phyloP scores from a whole-genome alignment of 2,329 filamentous ascomycete species.

The Didymella segeticola region DNA sequence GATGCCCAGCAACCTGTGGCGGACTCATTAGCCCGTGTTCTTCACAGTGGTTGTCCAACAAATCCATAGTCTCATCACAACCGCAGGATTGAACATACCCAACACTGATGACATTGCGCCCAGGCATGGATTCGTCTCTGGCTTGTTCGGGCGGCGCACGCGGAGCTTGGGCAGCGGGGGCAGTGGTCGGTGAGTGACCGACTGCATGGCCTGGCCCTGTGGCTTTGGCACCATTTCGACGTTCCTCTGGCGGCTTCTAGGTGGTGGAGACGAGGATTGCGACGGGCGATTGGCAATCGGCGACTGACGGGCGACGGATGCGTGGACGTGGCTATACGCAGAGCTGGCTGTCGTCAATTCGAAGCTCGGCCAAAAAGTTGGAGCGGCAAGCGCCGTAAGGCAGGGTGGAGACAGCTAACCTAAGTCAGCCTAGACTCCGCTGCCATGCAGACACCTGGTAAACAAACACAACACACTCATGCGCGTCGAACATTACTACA shows the following conservation, averaged over 20 bases:
- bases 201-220: constrained; percentile 40
- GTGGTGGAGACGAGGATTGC: constrained; percentile 4
- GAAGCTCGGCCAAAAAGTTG: constrained; percentile 18
- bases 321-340: background rate
- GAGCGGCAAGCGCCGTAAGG: constrained; percentile 13
- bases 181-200: constrained; percentile 56
- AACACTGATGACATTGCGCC: constrained; percentile 71
- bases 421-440: too few relatives aligned
- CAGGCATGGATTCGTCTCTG: constrained; percentile 69
- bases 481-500: constrained; percentile 13
- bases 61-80: background rate
- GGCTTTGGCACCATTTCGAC: constrained; percentile 47
- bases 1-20: constrained; percentile 81
- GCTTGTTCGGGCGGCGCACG: constrained; percentile 68
- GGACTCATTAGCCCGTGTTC: constrained; percentile 25
- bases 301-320: background rate
- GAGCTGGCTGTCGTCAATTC: constrained; percentile 4
- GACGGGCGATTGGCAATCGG: background rate
- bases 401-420: too few relatives aligned
- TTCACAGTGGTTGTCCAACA: background rate
- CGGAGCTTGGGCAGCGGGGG: constrained; percentile 69
- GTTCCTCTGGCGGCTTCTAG: constrained; percentile 5
- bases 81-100: constrained; percentile 55
- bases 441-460: too few relatives aligned
- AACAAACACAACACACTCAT: constrained; percentile 16